phyloP scores from a whole-genome alignment of 2,329 filamentous ascomycete genomes.

The Atkinsonella texensis region DNA sequence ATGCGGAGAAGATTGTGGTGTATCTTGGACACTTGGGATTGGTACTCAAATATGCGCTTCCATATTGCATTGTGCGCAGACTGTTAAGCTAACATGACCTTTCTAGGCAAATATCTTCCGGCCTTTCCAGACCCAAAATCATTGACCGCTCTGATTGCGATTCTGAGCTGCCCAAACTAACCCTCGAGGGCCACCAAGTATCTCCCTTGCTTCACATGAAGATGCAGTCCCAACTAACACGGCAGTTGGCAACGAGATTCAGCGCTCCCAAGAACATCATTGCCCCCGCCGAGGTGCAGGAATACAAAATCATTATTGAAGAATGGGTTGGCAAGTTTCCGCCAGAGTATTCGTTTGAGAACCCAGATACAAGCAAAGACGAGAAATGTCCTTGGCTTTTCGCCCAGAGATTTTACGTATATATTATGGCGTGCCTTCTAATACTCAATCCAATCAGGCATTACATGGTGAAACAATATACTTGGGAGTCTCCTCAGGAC shows the following conservation, averaged over 20 bases:
- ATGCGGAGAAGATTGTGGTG: conserved; percentile 21
- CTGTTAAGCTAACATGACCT: background rate
- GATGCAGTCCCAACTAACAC: conserved; percentile 16
- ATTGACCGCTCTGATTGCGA: conserved; percentile 18
- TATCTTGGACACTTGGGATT: conserved; percentile 22
- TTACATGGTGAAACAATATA: conserved; percentile 28
- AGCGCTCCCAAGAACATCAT: conserved; percentile 15
- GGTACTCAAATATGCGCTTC: conserved; percentile 12
- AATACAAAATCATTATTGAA: conserved; percentile 21
- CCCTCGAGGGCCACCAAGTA: conserved; percentile 15
- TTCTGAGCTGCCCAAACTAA: conserved; percentile 16
- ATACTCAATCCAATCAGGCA: conserved; percentile 34
- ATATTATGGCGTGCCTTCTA: conserved; percentile 31
- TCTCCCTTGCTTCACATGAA: conserved; percentile 20
- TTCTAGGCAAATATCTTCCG: conserved; percentile 21
- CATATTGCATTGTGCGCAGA: background rate
- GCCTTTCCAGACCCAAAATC: conserved; percentile 18
- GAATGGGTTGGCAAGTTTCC: conserved; percentile 30
- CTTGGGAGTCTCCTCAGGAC: conserved; percentile 14
- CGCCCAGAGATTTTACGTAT: conserved; percentile 34
- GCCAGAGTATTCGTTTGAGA: conserved; percentile 23
- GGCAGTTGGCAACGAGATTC: conserved; percentile 14
- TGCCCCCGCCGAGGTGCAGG: conserved; percentile 15
- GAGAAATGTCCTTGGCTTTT: conserved; percentile 26
- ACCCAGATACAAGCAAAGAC: conserved; percentile 30